Conservation (phyloP, 805 yeast species). For the Pichia nakasei region DNA sequence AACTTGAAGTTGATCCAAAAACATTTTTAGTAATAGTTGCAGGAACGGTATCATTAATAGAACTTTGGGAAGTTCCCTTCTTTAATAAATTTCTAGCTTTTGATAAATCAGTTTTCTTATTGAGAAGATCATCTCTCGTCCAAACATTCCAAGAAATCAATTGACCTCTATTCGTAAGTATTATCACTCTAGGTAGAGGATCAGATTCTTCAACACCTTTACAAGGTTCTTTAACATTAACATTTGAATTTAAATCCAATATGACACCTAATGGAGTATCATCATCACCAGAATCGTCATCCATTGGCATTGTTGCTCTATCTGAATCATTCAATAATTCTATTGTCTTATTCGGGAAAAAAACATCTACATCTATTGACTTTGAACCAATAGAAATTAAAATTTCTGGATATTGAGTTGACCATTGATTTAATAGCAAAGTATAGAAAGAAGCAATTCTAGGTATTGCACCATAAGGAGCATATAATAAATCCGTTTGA, state of each 20-base stretch:
- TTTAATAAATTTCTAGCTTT: constrained; percentile 1
- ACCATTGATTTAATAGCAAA: constrained; percentile 33
- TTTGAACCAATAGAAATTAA: constrained; percentile 50
- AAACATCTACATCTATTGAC: constrained; percentile 52
- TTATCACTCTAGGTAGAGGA: constrained; percentile 59
- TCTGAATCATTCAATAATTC: constrained; percentile 57
- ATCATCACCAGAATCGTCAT: constrained; percentile 56
- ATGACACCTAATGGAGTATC: constrained; percentile 64
- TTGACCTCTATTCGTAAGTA: constrained; percentile 54
- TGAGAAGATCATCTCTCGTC: constrained; percentile 42
- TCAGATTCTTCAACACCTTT: constrained; percentile 46
- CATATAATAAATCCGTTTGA: constrained; percentile 3
- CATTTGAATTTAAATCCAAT: constrained; percentile 44
- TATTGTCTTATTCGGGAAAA: constrained; percentile 31
- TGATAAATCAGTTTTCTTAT: constrained; percentile 2
- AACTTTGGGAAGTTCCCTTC: not conserved
- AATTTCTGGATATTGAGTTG: constrained; percentile 24
- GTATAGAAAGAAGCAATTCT: constrained; percentile 41
- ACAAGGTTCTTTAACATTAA: constrained; percentile 43
- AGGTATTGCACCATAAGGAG: constrained; percentile 40
- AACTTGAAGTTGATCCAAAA: not conserved
- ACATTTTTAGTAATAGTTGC: not conserved
- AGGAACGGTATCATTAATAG: not conserved
- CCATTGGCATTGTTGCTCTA: constrained; percentile 67
- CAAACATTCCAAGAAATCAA: constrained; percentile 59